Conservation (phyloP, 257 asterid species). For the Sherardia arvensis region DNA sequence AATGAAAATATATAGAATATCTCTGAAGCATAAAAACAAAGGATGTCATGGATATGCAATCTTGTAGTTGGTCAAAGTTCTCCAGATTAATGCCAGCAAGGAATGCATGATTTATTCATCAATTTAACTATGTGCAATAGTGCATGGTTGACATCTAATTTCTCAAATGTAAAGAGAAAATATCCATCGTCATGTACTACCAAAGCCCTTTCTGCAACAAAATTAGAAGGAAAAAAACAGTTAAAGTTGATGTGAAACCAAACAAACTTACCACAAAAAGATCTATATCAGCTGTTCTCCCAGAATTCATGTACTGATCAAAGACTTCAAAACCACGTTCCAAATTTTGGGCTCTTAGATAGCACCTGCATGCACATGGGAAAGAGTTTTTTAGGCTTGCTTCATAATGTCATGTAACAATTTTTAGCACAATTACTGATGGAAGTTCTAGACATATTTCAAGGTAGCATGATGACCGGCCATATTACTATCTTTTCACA, state of each 20-base stretch:
- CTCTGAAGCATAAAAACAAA: neutral
- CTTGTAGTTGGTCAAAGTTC: too few species aligned
- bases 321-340: conserved; percentile 62
- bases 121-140: neutral
- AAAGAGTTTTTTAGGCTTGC: neutral
- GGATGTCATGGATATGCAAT: too few species aligned
- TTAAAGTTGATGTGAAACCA: conserved; percentile 4
- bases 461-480: neutral
- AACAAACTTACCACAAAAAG: conserved; percentile 56
- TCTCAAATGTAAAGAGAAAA: neutral
- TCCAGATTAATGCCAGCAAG: neutral
- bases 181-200: neutral
- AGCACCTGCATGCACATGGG: conserved; percentile 43
- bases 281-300: conserved; percentile 46
- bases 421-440: neutral
- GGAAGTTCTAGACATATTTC: neutral
- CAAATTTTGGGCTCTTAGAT: conserved; percentile 58
- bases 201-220: too few species aligned
- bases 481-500: neutral
- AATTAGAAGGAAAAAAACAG: neutral
- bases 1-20: neutral
- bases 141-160: neutral
- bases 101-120: neutral
- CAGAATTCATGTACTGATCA: conserved; percentile 65
- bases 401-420: neutral